A percentile compares a stretch with the other conserved stretches of the same genome.
Conservation (phyloP, 2,329 filamentous ascomycete species). For the Fusarium proliferatum region DNA sequence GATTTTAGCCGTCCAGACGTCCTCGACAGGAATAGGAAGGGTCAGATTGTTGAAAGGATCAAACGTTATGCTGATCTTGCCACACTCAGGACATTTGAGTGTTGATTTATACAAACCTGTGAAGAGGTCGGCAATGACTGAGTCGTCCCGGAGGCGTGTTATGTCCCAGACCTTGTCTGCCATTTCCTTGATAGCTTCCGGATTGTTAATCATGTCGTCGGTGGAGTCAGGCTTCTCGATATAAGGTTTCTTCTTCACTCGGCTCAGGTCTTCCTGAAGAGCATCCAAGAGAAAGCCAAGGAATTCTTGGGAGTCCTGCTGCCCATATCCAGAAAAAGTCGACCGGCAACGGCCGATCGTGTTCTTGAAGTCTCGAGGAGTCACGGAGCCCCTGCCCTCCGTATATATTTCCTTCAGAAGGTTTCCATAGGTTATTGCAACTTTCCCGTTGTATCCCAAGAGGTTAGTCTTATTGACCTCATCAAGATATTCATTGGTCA, state of each 20-base stretch:
- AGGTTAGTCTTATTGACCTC: constrained; percentile 90
- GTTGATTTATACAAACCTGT: constrained; percentile 99
- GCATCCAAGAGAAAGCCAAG: constrained; percentile 94
- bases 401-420: constrained; percentile 84
- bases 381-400: constrained; percentile 74
- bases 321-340: constrained; percentile 91
- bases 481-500: constrained; percentile 76
- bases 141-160: constrained; percentile 92
- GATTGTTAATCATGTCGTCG: constrained; percentile 91
- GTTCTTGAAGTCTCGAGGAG: constrained; percentile 84
- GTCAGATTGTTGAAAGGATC: constrained; percentile 97
- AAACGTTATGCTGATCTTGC: constrained; percentile 98
- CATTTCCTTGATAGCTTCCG: constrained; percentile 82
- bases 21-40: constrained; percentile 87
- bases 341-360: constrained; percentile 84
- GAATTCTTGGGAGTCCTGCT: constrained; percentile 98
- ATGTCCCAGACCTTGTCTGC: constrained; percentile 92
- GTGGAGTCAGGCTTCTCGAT: constrained; percentile 98
- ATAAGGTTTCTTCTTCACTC: constrained; percentile 95
- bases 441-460: constrained; percentile 84
- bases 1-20: constrained; percentile 79
- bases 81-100: constrained; percentile 87
- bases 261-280: constrained; percentile 93
- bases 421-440: constrained; percentile 85
- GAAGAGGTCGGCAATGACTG: constrained; percentile 94